Evolutionary conservation across 1,139 yeast species (phyloP), one percentile per base, ranked within the genome.

Genomic region (Geotrichum candidum): DNA sequence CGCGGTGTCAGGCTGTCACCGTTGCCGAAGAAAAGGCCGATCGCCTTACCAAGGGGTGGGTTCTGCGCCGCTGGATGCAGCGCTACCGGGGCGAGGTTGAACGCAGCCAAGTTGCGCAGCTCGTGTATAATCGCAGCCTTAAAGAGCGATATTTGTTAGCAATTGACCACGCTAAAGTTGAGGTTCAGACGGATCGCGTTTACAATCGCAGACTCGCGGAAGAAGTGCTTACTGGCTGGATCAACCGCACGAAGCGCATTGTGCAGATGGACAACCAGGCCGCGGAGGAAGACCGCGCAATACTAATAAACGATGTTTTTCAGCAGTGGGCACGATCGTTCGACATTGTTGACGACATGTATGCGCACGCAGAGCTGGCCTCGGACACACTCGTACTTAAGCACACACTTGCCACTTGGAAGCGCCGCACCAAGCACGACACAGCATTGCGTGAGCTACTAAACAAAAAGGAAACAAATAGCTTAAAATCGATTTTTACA

Each of bases 121-220:
- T 27, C 1, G 27, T 61, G 2, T 51, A 52, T 33, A 54, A 56
- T 1, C 41, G 54, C 13, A 56, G 31, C 45, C 11, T 59, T n/a
- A 59, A 50, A 55, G 57, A 56, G 29, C 45, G 50, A n/a, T n/a
- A 46, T 3, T 23, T 61, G 33, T 31, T 52, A 22, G 7, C 31
- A 22, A 55, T 61, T 54, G 58, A 59, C 25, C 60, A 61, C 11
- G 25, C 51, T 1, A 58, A 52, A 25, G 31, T 38, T 6, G 64
- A 61, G 45, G 15, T 54, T 15, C 48, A 50, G 13, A 53, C 53
- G 1, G 45, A 56, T 22, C 33, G 33, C 1, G 15, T 51, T 7
- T 56, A 55, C 38, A 59, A 61, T 54, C 25, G 27, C 23, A 38
- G 31, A 22, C 51, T 61, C 15, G 59, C 54, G 1, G n/a, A 33